Conservation (phyloP, 257 asterid genomes). For the Mitragyna speciosa region DNA sequence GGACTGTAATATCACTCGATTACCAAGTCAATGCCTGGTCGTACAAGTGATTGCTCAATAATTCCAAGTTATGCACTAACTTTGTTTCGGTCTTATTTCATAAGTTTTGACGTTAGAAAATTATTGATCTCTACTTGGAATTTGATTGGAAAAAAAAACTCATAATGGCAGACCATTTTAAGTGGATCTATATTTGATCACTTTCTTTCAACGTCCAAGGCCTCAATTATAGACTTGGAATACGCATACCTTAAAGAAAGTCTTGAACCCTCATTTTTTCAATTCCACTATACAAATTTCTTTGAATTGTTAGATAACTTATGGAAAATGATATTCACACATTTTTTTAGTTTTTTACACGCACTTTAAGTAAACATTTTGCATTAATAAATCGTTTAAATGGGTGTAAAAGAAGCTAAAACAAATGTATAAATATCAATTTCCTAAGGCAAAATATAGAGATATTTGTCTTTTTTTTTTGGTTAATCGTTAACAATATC, state of each 20-base stretch:
- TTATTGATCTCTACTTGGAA: not conserved
- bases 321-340: not conserved
- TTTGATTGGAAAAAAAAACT: not conserved
- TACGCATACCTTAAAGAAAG: not conserved
- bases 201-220: slow-evolving; percentile 12
- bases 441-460: too few relatives aligned
- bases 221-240: slow-evolving; percentile 14
- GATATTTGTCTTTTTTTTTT: too few relatives aligned
- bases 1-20: not conserved
- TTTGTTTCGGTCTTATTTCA: not conserved
- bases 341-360: too few relatives aligned
- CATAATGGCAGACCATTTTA: slow-evolving; percentile 22
- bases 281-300: not conserved
- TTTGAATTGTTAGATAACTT: not conserved
- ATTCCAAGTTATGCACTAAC: not conserved
- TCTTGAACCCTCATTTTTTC: not conserved
- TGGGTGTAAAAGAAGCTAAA: too few relatives aligned
- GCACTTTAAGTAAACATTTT: too few relatives aligned
- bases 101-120: not conserved
- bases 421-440: too few relatives aligned
- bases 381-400: too few relatives aligned
- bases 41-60: not conserved
- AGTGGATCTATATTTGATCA: slow-evolving; percentile 19
- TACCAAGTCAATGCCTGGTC: slow-evolving; percentile 1
- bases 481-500: too few relatives aligned